Evolutionary conservation across 345 rosid genomes (phyloP).

Genomic region (Populus euphratica): DNA sequence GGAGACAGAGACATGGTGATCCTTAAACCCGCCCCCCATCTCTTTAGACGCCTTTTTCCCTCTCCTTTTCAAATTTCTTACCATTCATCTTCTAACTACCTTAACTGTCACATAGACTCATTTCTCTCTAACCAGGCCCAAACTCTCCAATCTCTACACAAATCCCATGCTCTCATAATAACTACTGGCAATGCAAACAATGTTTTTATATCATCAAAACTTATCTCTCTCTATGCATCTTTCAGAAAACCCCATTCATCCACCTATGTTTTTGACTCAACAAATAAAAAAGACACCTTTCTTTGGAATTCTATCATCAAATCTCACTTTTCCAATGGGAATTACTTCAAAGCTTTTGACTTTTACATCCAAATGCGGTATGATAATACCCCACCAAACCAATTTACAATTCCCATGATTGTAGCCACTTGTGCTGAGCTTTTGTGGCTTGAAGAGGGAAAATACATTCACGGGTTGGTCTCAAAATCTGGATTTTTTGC

Average conservation of each 20-base stretch:
- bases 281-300: conserved; percentile 44
- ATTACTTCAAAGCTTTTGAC: conserved; percentile 36
- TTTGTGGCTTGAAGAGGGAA: conserved; percentile 35
- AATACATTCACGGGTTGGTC: conserved; percentile 46
- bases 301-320: conserved; percentile 72
- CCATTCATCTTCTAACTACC: conserved; percentile 30
- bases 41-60: conserved; percentile 12
- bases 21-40: not conserved
- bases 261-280: conserved; percentile 35
- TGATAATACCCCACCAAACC: conserved; percentile 31
- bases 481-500: conserved; percentile 44
- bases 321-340: conserved; percentile 55
- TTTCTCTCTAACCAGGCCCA: conserved; percentile 27
- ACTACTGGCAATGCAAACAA: conserved; percentile 50
- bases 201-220: conserved; percentile 55
- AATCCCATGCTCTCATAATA: conserved; percentile 46
- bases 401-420: conserved; percentile 63
- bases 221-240: conserved; percentile 51
- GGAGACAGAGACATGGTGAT: not conserved
- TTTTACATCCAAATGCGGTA: conserved; percentile 45
- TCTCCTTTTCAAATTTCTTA: conserved; percentile 13
- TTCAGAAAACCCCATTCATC: conserved; percentile 31
- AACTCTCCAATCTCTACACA: conserved; percentile 33
- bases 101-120: conserved; percentile 31
- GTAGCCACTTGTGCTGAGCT: conserved; percentile 62